Evolutionary conservation across 2,329 filamentous ascomycete species (phyloP).

Genomic region (Lojkania enalia): DNA sequence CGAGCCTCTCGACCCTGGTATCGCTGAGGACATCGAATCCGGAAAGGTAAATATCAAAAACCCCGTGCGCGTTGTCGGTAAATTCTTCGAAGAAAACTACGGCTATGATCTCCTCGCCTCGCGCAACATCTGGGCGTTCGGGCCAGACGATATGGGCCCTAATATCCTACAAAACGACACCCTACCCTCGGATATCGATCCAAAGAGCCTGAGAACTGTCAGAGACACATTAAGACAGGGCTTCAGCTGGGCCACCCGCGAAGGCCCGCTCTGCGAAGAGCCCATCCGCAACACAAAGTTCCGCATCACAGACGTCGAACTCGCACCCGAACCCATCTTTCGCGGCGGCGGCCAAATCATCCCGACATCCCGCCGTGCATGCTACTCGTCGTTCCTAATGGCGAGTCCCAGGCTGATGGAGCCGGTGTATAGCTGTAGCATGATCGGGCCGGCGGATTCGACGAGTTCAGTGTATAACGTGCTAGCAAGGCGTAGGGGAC

Average conservation of each 20-base stretch:
- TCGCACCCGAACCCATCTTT: constrained; percentile 90
- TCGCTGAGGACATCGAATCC: constrained; percentile 90
- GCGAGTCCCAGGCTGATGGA: constrained; percentile 96
- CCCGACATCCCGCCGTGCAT: constrained; percentile 86
- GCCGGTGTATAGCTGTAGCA: constrained; percentile 87
- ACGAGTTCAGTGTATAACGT: constrained; percentile 91
- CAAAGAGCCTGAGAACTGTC: constrained; percentile 82
- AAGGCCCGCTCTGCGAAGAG: constrained; percentile 97
- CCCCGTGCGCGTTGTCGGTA: constrained; percentile 87
- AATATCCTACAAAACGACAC: constrained; percentile 98
- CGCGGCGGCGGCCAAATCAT: constrained; percentile 97
- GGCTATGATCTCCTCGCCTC: constrained; percentile 95
- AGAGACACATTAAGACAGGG: constrained; percentile 93
- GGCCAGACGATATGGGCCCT: constrained; percentile 89
- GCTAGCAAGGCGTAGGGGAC: constrained; percentile 82
- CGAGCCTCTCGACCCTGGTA: constrained; percentile 91
- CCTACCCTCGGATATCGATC: constrained; percentile 89
- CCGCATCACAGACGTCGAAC: constrained; percentile 85
- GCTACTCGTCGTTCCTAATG: constrained; percentile 97
- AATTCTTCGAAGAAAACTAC: constrained; percentile 96
- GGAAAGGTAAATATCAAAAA: constrained; percentile 91
- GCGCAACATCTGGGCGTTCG: constrained; percentile 97
- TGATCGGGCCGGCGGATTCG: constrained; percentile 88
- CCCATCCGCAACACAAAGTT: constrained; percentile 98
- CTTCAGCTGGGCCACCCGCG: constrained; percentile 93